A percentile compares a stretch with the other conserved stretches of the same genome.
These are phyloP conservation scores for Magnaporthales sp. DNA, from an alignment of 2,329 filamentous ascomycete species.

Conservation along the genomic window DNA sequence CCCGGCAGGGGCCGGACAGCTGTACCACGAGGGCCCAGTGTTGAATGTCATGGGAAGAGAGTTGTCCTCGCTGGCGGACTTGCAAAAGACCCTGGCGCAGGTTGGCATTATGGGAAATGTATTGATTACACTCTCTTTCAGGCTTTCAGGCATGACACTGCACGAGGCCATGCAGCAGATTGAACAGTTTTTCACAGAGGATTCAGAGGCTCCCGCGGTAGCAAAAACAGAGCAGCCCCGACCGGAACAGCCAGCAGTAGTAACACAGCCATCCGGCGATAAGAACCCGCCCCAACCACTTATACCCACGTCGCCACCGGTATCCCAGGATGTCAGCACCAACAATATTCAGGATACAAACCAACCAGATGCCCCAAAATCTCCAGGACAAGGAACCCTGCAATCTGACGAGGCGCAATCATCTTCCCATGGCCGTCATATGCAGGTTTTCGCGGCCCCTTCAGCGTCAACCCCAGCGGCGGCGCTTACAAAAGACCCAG, in stretches of 20 bases:
- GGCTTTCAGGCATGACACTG: constrained; percentile 65
- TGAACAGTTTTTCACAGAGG: constrained; percentile 56
- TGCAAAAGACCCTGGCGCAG: constrained; percentile 84
- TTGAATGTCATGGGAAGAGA: constrained; percentile 78
- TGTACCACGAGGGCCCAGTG: constrained; percentile 83
- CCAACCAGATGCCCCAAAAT: neutral
- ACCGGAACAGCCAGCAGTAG: constrained; percentile 1
- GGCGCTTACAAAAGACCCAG: constrained; percentile 56
- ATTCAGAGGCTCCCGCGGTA: constrained; percentile 4
- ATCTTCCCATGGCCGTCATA: constrained; percentile 31
- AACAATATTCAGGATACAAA: neutral
- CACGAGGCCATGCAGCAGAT: constrained; percentile 83
- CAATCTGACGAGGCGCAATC: neutral
- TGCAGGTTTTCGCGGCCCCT: constrained; percentile 73
- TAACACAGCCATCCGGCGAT: constrained; percentile 7
- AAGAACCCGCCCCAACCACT: neutral
- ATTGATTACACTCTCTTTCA: constrained; percentile 70
- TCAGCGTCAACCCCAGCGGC: constrained; percentile 66
- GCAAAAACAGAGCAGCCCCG: constrained; percentile 7
- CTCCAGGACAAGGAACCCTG: neutral
- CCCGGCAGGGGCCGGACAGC: constrained; percentile 56
- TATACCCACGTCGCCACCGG: neutral
- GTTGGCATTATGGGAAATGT: constrained; percentile 78
- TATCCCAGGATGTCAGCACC: neutral
- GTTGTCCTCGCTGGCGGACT: constrained; percentile 64